These are phyloP conservation scores for Monosporozyma yasuniensis DNA, from an alignment of 805 yeast genomes.

Conservation along the genomic window DNA sequence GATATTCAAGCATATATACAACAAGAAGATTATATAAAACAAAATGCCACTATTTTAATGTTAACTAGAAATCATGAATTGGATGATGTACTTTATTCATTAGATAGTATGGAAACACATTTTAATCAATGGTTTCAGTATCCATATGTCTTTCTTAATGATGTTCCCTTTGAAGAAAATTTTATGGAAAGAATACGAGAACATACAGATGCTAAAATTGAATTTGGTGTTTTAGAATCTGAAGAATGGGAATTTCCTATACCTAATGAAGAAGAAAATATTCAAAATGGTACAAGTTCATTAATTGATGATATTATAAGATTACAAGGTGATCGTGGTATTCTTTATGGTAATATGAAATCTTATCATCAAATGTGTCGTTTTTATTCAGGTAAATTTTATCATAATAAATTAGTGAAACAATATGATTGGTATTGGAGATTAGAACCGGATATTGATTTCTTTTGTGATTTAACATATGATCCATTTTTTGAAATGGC, in stretches of 20 bases:
- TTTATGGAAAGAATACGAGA: conserved; percentile 47
- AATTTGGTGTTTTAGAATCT: conserved; percentile 59
- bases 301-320: conserved; percentile 5
- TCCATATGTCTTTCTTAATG: conserved; percentile 86
- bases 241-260: conserved; percentile 64
- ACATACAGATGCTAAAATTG: conserved; percentile 51
- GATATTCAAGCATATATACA: conserved; percentile 33
- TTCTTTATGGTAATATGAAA: conserved; percentile 74
- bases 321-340: conserved; percentile 64
- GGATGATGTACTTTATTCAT: conserved; percentile 64
- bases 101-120: conserved; percentile 71
- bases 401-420: conserved; percentile 63
- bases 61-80: conserved; percentile 75
- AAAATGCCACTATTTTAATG: conserved; percentile 79
- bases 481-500: conserved; percentile 87
- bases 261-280: neutral
- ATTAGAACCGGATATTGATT: conserved; percentile 87
- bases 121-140: conserved; percentile 91
- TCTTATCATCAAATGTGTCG: conserved; percentile 94
- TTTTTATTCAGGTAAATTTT: conserved; percentile 79
- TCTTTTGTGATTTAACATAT: conserved; percentile 83
- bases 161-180: conserved; percentile 58
- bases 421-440: conserved; percentile 91
- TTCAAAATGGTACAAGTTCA: conserved; percentile 28
- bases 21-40: conserved; percentile 33